Evolutionary conservation across 208 protist species (phyloP).

Genomic region (Wallacemonas sp.): DNA sequence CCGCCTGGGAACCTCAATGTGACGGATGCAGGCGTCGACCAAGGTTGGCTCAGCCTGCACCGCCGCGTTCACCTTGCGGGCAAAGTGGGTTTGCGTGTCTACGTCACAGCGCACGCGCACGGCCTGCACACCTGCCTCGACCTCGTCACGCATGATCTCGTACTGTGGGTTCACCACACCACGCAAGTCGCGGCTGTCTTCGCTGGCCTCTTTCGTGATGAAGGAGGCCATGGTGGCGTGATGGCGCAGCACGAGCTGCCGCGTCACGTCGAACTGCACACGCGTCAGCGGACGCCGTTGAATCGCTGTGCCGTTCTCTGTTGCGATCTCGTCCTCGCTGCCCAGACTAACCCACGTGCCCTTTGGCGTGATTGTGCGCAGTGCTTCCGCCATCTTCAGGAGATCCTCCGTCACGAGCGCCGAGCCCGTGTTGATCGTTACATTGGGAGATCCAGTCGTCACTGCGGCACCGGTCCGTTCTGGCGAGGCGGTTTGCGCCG

Average conservation of each 20-base stretch:
- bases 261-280: slow-evolving; percentile 67
- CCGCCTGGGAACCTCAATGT: slow-evolving; percentile 48
- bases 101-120: slow-evolving; percentile 27
- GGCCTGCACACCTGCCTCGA: slow-evolving; percentile 82
- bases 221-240: slow-evolving; percentile 34
- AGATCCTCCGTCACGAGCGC: slow-evolving; percentile 63
- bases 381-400: slow-evolving; percentile 44
- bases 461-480: too few species aligned
- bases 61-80: slow-evolving; percentile 71
- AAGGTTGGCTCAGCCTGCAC: slow-evolving; percentile 80
- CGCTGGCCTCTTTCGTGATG: slow-evolving; percentile 84
- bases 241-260: slow-evolving; percentile 62
- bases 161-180: slow-evolving; percentile 64
- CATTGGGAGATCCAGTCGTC: too few species aligned
- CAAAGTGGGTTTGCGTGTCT: slow-evolving; percentile 75
- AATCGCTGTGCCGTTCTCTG: slow-evolving; percentile 46
- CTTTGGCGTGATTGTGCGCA: slow-evolving; percentile 64
- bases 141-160: slow-evolving; percentile 61
- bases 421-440: slow-evolving; percentile 1
- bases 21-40: slow-evolving; percentile 79
- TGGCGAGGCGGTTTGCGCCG: not conserved
- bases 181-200: slow-evolving; percentile 85
- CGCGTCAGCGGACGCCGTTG: slow-evolving; percentile 61
- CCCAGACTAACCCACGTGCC: slow-evolving; percentile 78
- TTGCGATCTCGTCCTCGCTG: slow-evolving; percentile 78